Base-by-base conservation (phyloP, 1,284 basidiomycete species). In the Porogramme epimiltina region DNA sequence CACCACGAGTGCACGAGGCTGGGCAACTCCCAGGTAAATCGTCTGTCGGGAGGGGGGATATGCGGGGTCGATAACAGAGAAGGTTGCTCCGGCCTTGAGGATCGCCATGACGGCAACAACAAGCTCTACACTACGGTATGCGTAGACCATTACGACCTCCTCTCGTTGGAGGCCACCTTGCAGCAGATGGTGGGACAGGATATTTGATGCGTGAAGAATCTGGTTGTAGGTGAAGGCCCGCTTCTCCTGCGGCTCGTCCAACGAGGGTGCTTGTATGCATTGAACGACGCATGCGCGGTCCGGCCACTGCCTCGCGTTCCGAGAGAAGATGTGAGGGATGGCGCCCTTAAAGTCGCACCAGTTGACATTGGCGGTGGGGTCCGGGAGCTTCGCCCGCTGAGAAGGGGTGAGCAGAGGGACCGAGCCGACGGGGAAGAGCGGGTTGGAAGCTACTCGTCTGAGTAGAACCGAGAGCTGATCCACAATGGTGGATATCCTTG, bases 91-190 rank as follows among this genome's bases (percentile, higher is more conserved):
- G 2, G 93, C 94, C 74, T 99, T 99, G 63, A 99, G 81, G 31
- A 97, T 89, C 45, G 93, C 97, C 85, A 99, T 91, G 4, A 99
- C 95, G 18, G 96, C 96, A 4, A 99, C 91, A 6, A 98, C 93
- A 45, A 99, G 86, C 69, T 99, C 96, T 38, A 98, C 95, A 60
- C 93, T 94, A 42, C 97, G 85, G 64, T 98, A 88, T 0, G 97
- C 97, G 67, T 99, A 99, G n/a, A 99, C 91, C 85, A 97, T 98
- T 49, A 99, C 95, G 19, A 99, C 95, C 63, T 99, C 97, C 61
- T 96, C 96, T 24, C 94, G 78, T 71, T 96, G 81, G 13, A 99
- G 76, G 13, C 96, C 96, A 16, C 83, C 84, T 62, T 87, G 82
- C 47, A 98, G 73, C 46, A 99, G 81, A 62, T 97, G 85, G 66